Conservation (phyloP, 345 rosid genomes). For the Murraya koenigii region DNA sequence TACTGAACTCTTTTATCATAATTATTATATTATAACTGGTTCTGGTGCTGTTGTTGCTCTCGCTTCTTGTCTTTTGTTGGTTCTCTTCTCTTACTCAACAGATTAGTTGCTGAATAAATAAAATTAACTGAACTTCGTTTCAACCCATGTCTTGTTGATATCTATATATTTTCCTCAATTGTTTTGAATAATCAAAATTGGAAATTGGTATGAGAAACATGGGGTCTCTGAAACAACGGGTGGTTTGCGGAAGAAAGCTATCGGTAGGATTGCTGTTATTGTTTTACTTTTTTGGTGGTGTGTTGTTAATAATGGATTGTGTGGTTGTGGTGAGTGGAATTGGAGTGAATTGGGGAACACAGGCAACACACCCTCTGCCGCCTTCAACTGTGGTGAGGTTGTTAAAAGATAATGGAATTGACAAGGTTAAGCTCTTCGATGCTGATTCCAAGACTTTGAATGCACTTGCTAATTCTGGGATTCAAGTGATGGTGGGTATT, state of each 20-base stretch:
- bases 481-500: slow-evolving; percentile 81
- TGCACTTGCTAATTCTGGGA: slow-evolving; percentile 54
- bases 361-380: slow-evolving; percentile 52
- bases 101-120: neutral
- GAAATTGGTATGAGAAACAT: neutral
- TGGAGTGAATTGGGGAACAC: slow-evolving; percentile 81
- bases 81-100: neutral
- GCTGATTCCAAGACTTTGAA: slow-evolving; percentile 47
- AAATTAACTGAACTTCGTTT: neutral
- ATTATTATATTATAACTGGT: too few relatives aligned
- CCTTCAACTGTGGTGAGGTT: slow-evolving; percentile 55
- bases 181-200: neutral
- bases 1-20: neutral
- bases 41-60: neutral
- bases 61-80: neutral
- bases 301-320: too few relatives aligned
- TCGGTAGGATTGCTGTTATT: neutral
- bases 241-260: neutral
- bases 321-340: slow-evolving; percentile 30
- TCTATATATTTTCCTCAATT: neutral
- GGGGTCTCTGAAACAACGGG: slow-evolving; percentile 3
- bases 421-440: slow-evolving; percentile 72
- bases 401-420: slow-evolving; percentile 55
- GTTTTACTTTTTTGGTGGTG: neutral
- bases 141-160: neutral